Base-by-base conservation (phyloP, 2,329 filamentous ascomycete genomes). In the Trichoderma cornu-damae region DNA sequence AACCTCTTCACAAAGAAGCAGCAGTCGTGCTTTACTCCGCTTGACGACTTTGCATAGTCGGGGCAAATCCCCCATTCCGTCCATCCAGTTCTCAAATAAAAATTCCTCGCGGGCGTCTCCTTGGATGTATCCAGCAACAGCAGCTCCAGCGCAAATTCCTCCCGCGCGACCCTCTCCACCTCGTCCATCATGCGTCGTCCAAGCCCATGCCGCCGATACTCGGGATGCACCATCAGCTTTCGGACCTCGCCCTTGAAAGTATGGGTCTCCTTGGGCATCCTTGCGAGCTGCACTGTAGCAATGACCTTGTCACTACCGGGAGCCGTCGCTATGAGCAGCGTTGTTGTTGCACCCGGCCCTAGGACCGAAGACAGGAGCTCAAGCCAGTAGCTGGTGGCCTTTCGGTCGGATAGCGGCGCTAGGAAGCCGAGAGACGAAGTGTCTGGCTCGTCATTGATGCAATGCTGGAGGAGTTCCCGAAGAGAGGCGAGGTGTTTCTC, bases 31-130 rank as follows among this genome's bases (percentile, higher is more conserved):
- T 59, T 51, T 16, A 22, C 37, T 42, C 64, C 64, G 38, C 63
- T 61, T 7, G 65, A 65, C 24, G 53, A 63, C 38, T 57, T 54
- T 5, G 64, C 63, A 52, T 66, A 67, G 9, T 57, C 56, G 2
- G 58, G 71, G 61, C 66, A 68, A 54, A 51, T 59, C 0, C 67
- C 68, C 64, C 64, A 69, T 44, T 68, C 64, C 3, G 32, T 63
- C 67, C 67, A 69, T 2, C 65, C 66, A 1, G 47, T 58, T 24
- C 57, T 60, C 2, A 60, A 32, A 49, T 68, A 68, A 43, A 70
- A 67, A 24, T 47, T 53, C n/a, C 61, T 57, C 9, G 67, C 68
- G 0, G 65, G 63, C 9, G 62, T 65, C 20, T 61, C 57, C 16
- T 62, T 64, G 4, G 63, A 60, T 1, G 66, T 68, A 49, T 69